Conservation (phyloP, 768 basidiomycete species). For the Tremella fuciformis region DNA sequence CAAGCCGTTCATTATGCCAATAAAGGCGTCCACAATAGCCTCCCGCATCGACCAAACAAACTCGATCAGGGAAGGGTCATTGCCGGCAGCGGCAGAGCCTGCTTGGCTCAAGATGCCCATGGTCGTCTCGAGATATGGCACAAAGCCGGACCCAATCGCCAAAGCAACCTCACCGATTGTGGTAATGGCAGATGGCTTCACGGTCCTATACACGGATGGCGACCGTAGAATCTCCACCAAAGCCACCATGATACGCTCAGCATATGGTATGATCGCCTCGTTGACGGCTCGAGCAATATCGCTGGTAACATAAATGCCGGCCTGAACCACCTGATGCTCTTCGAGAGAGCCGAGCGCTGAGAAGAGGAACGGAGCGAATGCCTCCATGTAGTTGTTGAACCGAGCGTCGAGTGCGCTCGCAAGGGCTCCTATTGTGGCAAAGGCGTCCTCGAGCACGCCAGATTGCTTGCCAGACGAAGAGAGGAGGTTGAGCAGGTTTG, state of each 20-base stretch:
- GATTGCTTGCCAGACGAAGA: constrained; percentile 85
- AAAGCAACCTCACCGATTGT: constrained; percentile 97
- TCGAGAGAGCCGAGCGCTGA: constrained; percentile 87
- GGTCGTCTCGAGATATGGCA: constrained; percentile 82
- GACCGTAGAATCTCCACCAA: constrained; percentile 87
- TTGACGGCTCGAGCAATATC: constrained; percentile 94
- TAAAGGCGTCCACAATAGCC: constrained; percentile 94
- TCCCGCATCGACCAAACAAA: constrained; percentile 87
- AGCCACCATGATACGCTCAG: constrained; percentile 84
- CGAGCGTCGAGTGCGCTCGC: constrained; percentile 45
- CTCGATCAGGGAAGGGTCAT: constrained; percentile 66
- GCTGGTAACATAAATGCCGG: constrained; percentile 91
- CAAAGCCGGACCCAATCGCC: constrained; percentile 79
- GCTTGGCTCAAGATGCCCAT: constrained; percentile 91
- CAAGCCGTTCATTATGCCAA: constrained; percentile 85
- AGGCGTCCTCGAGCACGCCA: constrained; percentile 92
- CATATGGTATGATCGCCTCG: constrained; percentile 76
- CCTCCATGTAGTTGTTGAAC: constrained; percentile 41
- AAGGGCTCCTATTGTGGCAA: constrained; percentile 86
- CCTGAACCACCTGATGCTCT: constrained; percentile 91
- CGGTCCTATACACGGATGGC: constrained; percentile 82
- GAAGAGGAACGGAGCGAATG: constrained; percentile 60
- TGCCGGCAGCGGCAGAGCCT: constrained; percentile 75
- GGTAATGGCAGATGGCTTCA: constrained; percentile 93
- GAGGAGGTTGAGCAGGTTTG: constrained; percentile 77